Evolutionary conservation across 2,329 filamentous ascomycete genomes (phyloP), one percentile per base, ranked within the genome.

Genomic region (Ceratocystis albifundus): DNA sequence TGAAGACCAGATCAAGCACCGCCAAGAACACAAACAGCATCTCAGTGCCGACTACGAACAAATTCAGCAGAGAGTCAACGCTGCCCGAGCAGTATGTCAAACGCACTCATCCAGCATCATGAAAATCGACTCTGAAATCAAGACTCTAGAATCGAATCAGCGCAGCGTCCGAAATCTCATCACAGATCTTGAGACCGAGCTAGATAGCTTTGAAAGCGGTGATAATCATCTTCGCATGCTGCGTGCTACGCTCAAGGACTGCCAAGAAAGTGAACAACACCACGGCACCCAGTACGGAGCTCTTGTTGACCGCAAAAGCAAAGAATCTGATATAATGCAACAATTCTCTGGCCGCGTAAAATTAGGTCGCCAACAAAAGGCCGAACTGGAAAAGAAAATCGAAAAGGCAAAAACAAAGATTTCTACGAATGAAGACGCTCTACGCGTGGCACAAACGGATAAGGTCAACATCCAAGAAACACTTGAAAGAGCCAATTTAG

Each of bases 191-290:
- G 71, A 82, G 41, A 82, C 84, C 65, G 83, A 84, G 57, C 79
- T 95, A 48, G 85, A 90, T 69, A 80, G 77, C 30, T 83, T 84
- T 61, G 82, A 88, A 68, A 86, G 87, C 2, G 83, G 85, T 65
- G 89, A 90, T 72, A 86, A 83, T 62, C 80, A 81, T 64, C 77
- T 93, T 0, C 81, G 85, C 59, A 76, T 77, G 12, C 77, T 90
- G 1, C 81, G 81, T 65, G 74, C 77, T 17, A 78, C 84, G 61
- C 79, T 95, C 0, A 75, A 78, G 66, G 82, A 85, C 6, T 73
- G 74, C 2, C 74, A 80, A 69, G 74, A 75, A 12, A 72, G 77
- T 50, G 72, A 77, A 25, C 76, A 80, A 1, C 78, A 80, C 61
- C 77, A 82, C 30, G 81, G 85, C 72, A 72, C 76, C 12, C 80